phyloP scores from a whole-genome alignment of 2,329 filamentous ascomycete species.

The Nemania serpens region DNA sequence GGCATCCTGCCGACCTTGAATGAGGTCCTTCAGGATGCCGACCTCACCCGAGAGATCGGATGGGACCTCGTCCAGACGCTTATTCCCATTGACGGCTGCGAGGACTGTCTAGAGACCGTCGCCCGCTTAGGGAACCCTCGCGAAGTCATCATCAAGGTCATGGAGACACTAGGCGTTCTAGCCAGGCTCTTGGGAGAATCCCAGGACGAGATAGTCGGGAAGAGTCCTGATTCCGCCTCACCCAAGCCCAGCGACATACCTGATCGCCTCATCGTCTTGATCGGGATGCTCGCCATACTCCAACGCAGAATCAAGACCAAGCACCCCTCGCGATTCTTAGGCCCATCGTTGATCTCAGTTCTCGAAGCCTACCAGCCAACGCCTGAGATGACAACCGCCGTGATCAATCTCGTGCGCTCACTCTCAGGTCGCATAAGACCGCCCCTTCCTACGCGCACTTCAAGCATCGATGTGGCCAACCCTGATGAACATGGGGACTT shows the following conservation, averaged over 20 bases:
- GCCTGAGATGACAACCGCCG: conserved; percentile 70
- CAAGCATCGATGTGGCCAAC: conserved; percentile 60
- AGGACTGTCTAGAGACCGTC: conserved; percentile 73
- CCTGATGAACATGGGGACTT: conserved; percentile 59
- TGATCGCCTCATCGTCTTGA: conserved; percentile 67
- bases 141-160: conserved; percentile 80
- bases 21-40: conserved; percentile 68
- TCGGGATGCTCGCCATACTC: conserved; percentile 73
- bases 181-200: conserved; percentile 49
- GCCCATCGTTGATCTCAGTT: conserved; percentile 74
- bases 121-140: conserved; percentile 78
- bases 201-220: conserved; percentile 48
- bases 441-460: conserved; percentile 61
- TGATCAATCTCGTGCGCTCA: conserved; percentile 72
- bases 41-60: conserved; percentile 75
- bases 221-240: conserved; percentile 46
- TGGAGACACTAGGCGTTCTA: conserved; percentile 70
- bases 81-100: conserved; percentile 68
- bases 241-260: conserved; percentile 36
- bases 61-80: conserved; percentile 84
- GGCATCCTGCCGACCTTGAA: conserved; percentile 67
- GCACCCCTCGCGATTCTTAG: conserved; percentile 77
- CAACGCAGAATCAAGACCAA: conserved; percentile 78
- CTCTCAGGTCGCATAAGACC: conserved; percentile 71
- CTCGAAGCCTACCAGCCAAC: conserved; percentile 67